These are phyloP conservation scores for Diaporthe caulivora DNA, from an alignment of 2,329 filamentous ascomycete genomes.

Conservation along the genomic window DNA sequence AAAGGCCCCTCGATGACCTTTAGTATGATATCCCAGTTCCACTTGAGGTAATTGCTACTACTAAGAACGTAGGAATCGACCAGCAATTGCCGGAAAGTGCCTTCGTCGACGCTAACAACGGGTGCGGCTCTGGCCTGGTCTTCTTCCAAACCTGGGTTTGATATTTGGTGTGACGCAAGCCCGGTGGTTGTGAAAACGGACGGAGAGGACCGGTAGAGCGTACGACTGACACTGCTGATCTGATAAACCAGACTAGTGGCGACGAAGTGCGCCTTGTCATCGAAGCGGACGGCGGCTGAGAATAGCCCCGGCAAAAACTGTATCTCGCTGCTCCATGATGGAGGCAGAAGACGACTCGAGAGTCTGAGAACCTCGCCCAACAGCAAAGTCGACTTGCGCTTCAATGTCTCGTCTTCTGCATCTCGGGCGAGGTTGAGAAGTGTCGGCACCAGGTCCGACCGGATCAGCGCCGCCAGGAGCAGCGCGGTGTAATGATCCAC, in stretches of 20 bases:
- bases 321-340: slow-evolving; percentile 83
- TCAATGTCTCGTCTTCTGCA: slow-evolving; percentile 76
- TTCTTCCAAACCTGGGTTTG: slow-evolving; percentile 65
- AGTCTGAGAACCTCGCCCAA: slow-evolving; percentile 93
- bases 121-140: slow-evolving; percentile 66
- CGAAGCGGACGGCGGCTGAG: slow-evolving; percentile 78
- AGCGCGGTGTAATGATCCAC: slow-evolving; percentile 95
- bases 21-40: slow-evolving; percentile 96
- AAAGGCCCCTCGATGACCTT: slow-evolving; percentile 93
- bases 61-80: slow-evolving; percentile 88
- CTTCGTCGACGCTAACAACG: slow-evolving; percentile 67
- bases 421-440: slow-evolving; percentile 76
- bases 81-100: slow-evolving; percentile 72
- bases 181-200: slow-evolving; percentile 51
- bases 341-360: slow-evolving; percentile 85
- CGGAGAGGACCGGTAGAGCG: slow-evolving; percentile 82
- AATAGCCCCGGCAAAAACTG: slow-evolving; percentile 92
- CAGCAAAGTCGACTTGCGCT: slow-evolving; percentile 89
- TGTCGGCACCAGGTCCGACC: slow-evolving; percentile 77
- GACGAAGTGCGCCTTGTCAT: slow-evolving; percentile 78
- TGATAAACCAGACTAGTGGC: slow-evolving; percentile 95
- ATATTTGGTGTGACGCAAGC: slow-evolving; percentile 58
- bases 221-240: slow-evolving; percentile 96
- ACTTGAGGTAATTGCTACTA: slow-evolving; percentile 92
- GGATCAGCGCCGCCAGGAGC: slow-evolving; percentile 86